Evolutionary conservation across 176 grass and related monocot species (phyloP).

Genomic region (Juncus inflexus): DNA sequence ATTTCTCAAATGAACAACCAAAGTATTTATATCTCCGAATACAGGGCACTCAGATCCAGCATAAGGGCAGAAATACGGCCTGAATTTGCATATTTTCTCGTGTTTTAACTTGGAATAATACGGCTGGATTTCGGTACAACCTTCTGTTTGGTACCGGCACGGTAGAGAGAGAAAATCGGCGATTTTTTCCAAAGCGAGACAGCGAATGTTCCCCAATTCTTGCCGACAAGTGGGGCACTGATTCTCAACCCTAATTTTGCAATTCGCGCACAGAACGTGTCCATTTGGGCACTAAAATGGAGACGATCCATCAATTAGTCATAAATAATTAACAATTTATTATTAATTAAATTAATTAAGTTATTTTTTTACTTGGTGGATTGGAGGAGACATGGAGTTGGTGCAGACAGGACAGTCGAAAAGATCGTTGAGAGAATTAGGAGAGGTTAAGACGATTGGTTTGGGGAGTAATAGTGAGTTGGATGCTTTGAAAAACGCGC

Average conservation of each 20-base stretch:
- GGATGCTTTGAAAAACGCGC: slow-evolving; percentile 27
- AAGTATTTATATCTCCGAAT: slow-evolving; percentile 21
- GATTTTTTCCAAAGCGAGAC: slow-evolving; percentile 24
- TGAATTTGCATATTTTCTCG: slow-evolving; percentile 22
- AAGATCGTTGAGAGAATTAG: slow-evolving; percentile 1
- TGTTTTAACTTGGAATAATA: slow-evolving; percentile 29
- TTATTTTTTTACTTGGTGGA: slow-evolving; percentile 20
- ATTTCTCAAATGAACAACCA: slow-evolving; percentile 21
- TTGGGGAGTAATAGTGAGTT: slow-evolving; percentile 17
- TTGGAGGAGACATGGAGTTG: slow-evolving; percentile 26
- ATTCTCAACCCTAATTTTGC: slow-evolving; percentile 20
- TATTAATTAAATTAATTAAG: neutral
- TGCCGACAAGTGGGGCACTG: slow-evolving; percentile 22
- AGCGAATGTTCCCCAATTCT: slow-evolving; percentile 27
- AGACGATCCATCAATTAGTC: neutral
- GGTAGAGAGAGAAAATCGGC: slow-evolving; percentile 23
- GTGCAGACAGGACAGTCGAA: slow-evolving; percentile 29
- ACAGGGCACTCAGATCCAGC: slow-evolving; percentile 23
- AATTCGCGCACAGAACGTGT: slow-evolving; percentile 24
- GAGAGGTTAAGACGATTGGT: neutral
- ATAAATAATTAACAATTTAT: neutral
- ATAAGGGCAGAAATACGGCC: slow-evolving; percentile 27
- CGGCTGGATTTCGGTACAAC: slow-evolving; percentile 12
- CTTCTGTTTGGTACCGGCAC: slow-evolving; percentile 25
- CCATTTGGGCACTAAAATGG: slow-evolving; percentile 27